Evolutionary conservation across 306 rosid genomes (phyloP), one percentile per base, ranked within the genome.

Genomic region (Begonia masoniana): DNA sequence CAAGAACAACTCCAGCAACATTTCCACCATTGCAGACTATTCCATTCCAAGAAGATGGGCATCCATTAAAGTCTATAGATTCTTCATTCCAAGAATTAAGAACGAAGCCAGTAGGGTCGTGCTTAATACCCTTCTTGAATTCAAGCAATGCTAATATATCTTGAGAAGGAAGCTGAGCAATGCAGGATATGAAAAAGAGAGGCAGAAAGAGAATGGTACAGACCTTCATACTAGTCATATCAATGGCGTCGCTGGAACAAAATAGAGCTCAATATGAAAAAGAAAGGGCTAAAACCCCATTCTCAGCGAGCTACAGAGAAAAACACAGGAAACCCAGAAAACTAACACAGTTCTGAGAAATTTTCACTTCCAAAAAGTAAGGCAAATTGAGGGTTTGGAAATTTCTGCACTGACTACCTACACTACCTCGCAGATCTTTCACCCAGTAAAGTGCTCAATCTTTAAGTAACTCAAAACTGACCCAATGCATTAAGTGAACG

Each of bases 31-130:
- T 92, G 58, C 99, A 92, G 19, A 81, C 68, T 63, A 92, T 71
- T 14, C 99, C 99, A 68, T 86, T 81, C 99, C 99, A 92, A 17
- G 96, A 87, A 79, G 95, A 70, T 36, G 99, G 99, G 54, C 99
- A 92, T 55, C 99, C 99, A 79, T 92, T 50, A 43, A 86, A 92
- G 73, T 92, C 99, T 56, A 92, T 86, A 51, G 99, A 92, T 66
- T 86, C 99, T 45, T 92, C 99, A 63, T 86, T 92, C 99, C 99
- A 92, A 11, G 99, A 92, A 69, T 55, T 79, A 48, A 86, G 68
- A 15, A 92, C 95, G 81, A 69, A 83, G 17, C 95, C 89, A 36
- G 85, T 79, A 39, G 99, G 99, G 66, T 92, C 99, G 72, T 84
- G 95, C 83, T 86, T 92, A 66, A 92, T 65, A 48, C 84, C 76